Percentiles rank a stretch among this genome's conserved stretches.
phyloP scores from a whole-genome alignment of 2,329 filamentous ascomycete genomes.

The Pyrenophora graminea region DNA sequence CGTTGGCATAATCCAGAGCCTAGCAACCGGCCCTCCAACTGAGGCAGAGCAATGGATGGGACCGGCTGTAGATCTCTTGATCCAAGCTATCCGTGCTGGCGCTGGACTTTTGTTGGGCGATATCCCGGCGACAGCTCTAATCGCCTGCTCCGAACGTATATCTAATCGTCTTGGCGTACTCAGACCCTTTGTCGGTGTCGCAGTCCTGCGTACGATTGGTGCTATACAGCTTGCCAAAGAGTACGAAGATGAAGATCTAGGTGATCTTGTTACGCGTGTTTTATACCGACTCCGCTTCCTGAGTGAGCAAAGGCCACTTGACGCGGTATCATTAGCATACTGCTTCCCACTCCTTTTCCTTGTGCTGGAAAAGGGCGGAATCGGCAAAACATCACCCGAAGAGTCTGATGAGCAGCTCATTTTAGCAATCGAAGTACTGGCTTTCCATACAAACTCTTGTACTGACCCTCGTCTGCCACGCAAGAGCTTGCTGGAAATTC shows the following conservation, averaged over 20 bases:
- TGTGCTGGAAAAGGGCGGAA: slow-evolving; percentile 77
- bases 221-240: slow-evolving; percentile 73
- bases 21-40: slow-evolving; percentile 86
- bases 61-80: slow-evolving; percentile 72
- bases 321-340: slow-evolving; percentile 85
- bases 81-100: slow-evolving; percentile 76
- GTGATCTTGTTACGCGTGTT: slow-evolving; percentile 78
- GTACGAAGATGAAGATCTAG: slow-evolving; percentile 78
- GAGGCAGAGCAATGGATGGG: slow-evolving; percentile 89
- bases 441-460: slow-evolving; percentile 84
- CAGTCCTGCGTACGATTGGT: slow-evolving; percentile 78
- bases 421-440: slow-evolving; percentile 82
- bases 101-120: slow-evolving; percentile 82
- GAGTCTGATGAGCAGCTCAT: slow-evolving; percentile 89
- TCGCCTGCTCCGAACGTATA: slow-evolving; percentile 76
- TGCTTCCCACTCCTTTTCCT: slow-evolving; percentile 80
- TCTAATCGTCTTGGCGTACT: slow-evolving; percentile 74
- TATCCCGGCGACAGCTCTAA: slow-evolving; percentile 74
- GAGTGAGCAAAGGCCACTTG: slow-evolving; percentile 91
- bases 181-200: slow-evolving; percentile 82
- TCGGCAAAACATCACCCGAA: slow-evolving; percentile 69
- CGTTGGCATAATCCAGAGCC: slow-evolving; percentile 79
- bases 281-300: slow-evolving; percentile 89
- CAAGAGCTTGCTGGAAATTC: slow-evolving; percentile 68
- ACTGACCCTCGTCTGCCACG: slow-evolving; percentile 77